Evolutionary conservation across 306 rosid genomes (phyloP), one percentile per base, ranked within the genome.

Genomic region (Senna siamea): DNA sequence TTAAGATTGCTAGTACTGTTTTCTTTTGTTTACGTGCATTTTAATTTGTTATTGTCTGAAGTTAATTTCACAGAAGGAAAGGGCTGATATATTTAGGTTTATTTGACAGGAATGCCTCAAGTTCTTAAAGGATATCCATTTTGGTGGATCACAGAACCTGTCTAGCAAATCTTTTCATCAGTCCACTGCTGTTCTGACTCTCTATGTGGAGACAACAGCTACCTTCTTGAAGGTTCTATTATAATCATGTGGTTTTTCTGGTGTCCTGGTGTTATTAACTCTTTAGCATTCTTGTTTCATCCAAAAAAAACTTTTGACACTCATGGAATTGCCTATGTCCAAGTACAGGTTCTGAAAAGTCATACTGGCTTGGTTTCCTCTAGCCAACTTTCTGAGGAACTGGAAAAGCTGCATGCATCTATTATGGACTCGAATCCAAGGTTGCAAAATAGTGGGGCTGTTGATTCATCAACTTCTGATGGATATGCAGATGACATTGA

Each of bases 401-500:
- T 95, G 90, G 97, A 95, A 82, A 90, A 74, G 84, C 76, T 95
- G 84, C 85, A 74, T 60, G 73, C 80, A 56, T 64, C 93, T 19
- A 77, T 82, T 76, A 66, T 81, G 81, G 96, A 88, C 66, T 69
- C 96, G 19, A 92, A 85, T 79, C 91, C 93, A 38, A 88, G 93
- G 80, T 77, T 92, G 74, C 96, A 78, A 75, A 87, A 87, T 82
- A 89, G 86, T 28, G 96, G 85, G 48, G 40, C 87, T 50, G 60
- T 80, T 47, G 98, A 95, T 77, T 84, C 90, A 76, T 78, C 97
- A 14, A 57, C 82, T 34, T 63, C 92, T 51, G 96, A 91, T 69
- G 96, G 89, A 87, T 92, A 84, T 85, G 70, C 89, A 0, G 92
- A 86, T 43, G 98, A 95, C 70, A 85, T 95, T 74, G 99, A 95